Percentiles rank a stretch among this genome's conserved stretches.
These are phyloP conservation scores for Rutstroemia sp. DNA, from an alignment of 2,329 filamentous ascomycete genomes.

Conservation along the genomic window DNA sequence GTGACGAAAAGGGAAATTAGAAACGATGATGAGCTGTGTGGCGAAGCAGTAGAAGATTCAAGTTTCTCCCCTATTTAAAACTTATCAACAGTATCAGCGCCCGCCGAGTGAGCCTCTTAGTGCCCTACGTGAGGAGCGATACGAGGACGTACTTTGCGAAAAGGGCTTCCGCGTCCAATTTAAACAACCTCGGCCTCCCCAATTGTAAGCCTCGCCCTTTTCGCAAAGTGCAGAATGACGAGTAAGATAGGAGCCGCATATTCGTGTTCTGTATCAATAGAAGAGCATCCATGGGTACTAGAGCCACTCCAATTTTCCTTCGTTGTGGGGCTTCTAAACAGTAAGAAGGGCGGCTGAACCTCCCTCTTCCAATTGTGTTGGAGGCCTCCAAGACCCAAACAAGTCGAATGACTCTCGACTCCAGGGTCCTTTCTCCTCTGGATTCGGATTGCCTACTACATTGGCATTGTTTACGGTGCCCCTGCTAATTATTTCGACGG, in stretches of 20 bases:
- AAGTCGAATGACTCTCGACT: conserved; percentile 31
- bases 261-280: too few relatives aligned
- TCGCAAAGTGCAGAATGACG: too few relatives aligned
- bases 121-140: neutral
- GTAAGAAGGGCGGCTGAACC: too few relatives aligned
- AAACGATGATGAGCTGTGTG: neutral
- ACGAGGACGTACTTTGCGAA: neutral
- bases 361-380: neutral
- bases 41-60: neutral
- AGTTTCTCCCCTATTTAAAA: neutral
- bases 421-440: conserved; percentile 24
- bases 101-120: neutral
- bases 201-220: too few relatives aligned
- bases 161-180: neutral
- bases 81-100: neutral
- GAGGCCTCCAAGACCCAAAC: conserved; percentile 25
- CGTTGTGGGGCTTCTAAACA: too few relatives aligned
- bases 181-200: neutral
- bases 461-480: neutral
- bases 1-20: neutral
- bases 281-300: too few relatives aligned
- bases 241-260: too few relatives aligned
- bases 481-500: neutral
- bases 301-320: too few relatives aligned
- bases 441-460: neutral